Conservation (phyloP, 2,329 filamentous ascomycete species). For the Cryphonectria carpinicola region DNA sequence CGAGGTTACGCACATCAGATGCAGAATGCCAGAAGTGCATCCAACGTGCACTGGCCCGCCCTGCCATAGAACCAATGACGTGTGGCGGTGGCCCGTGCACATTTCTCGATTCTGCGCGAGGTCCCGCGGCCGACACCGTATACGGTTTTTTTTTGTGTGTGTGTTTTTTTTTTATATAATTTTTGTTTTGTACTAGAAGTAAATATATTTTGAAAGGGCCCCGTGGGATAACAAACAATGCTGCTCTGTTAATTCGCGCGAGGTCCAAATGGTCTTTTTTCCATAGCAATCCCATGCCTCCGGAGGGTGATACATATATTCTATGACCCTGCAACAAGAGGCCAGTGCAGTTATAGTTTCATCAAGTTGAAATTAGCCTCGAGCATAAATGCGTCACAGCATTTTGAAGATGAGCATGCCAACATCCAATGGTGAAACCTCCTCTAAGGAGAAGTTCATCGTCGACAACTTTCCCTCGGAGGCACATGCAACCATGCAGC, state of each 20-base stretch:
- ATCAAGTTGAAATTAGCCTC: not conserved
- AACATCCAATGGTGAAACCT: not conserved
- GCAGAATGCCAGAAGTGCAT: constrained; percentile 15
- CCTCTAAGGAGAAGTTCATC: not conserved
- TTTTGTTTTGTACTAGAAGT: not conserved
- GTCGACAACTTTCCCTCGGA: not conserved
- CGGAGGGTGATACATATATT: not conserved
- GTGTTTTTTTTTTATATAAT: too few relatives aligned
- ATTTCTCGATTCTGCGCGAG: constrained; percentile 4
- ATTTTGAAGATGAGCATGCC: not conserved
- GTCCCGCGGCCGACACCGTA: not conserved
- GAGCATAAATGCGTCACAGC: not conserved
- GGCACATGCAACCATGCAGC: not conserved
- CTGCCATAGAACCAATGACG: constrained; percentile 10
- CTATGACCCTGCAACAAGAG: not conserved
- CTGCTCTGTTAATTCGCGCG: not conserved
- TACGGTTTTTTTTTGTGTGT: not conserved
- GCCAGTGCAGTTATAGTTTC: not conserved
- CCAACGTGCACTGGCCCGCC: constrained; percentile 3
- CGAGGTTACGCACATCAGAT: constrained; percentile 10
- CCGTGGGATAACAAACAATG: not conserved
- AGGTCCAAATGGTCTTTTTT: not conserved
- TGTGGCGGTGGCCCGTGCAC: constrained; percentile 11
- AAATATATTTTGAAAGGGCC: not conserved
- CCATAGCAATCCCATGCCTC: not conserved